Percentiles rank a stretch among this genome's conserved stretches.
Conservation (phyloP, 1,284 basidiomycete species). For the Trichosporon coremiiforme region DNA sequence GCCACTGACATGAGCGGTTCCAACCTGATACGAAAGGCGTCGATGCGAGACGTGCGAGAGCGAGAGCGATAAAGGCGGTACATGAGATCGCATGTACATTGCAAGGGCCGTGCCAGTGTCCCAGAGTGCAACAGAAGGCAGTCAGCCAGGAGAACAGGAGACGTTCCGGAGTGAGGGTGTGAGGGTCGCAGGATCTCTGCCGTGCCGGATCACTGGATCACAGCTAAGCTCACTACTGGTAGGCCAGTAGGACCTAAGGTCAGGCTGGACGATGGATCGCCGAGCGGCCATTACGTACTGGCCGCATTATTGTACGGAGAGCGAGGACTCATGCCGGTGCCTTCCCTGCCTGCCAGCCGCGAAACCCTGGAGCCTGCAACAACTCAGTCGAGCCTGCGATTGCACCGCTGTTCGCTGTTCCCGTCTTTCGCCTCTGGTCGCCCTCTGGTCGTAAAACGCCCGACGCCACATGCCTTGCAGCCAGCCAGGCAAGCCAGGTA, state of each 20-base stretch:
- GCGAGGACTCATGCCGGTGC: neutral
- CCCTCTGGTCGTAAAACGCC: conserved; percentile 6
- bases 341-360: neutral
- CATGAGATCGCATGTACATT: neutral
- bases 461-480: neutral
- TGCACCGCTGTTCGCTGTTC: neutral
- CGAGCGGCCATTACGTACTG: neutral
- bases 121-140: neutral
- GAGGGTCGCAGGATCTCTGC: no score
- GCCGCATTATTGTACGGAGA: neutral
- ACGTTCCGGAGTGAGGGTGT: neutral
- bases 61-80: neutral
- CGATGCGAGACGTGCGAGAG: neutral
- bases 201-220: neutral
- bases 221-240: no score
- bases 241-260: no score
- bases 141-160: no score
- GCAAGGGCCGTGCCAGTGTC: neutral
- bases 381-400: neutral
- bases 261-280: neutral
- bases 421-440: conserved; percentile 14
- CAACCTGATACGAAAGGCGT: neutral
- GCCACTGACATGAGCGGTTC: neutral
- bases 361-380: neutral
- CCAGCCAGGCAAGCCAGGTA: neutral